A percentile compares a stretch with the other conserved stretches of the same genome.
Evolutionary conservation across 306 rosid genomes (phyloP).

Genomic region (Trifolium pratense): DNA sequence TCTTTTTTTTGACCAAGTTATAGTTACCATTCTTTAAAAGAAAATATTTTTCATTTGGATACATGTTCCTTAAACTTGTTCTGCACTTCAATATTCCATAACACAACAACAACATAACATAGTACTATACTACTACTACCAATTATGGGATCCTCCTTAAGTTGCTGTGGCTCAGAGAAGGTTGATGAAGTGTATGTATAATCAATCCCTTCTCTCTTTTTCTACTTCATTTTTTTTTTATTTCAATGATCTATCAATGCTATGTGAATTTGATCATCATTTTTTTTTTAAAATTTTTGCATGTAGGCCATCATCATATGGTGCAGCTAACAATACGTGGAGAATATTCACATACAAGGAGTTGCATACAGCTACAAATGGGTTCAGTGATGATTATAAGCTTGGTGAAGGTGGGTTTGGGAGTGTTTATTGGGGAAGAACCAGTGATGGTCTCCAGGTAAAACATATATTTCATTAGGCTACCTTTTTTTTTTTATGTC

Average conservation of each 20-base stretch:
- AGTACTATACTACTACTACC: not conserved
- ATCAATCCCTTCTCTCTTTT: not conserved
- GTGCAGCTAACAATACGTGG: conserved; percentile 63
- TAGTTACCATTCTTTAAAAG: conserved; percentile 41
- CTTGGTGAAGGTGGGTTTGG: conserved; percentile 97
- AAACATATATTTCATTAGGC: not conserved
- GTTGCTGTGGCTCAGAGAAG: conserved; percentile 70
- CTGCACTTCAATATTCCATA: conserved; percentile 11
- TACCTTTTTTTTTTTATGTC: not conserved
- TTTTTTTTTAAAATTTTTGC: not conserved
- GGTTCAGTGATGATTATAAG: conserved; percentile 73
- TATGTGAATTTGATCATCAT: not conserved
- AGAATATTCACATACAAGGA: conserved; percentile 86
- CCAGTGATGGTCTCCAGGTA: conserved; percentile 78
- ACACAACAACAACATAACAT: conserved; percentile 6
- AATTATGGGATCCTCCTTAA: conserved; percentile 70
- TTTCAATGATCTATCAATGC: too few species aligned
- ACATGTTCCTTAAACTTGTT: conserved; percentile 33
- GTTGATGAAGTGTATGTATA: conserved; percentile 66
- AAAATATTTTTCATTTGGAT: conserved; percentile 27
- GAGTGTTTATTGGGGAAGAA: conserved; percentile 85
- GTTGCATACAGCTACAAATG: conserved; percentile 79
- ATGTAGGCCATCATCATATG: conserved; percentile 52
- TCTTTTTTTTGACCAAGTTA: conserved; percentile 17
- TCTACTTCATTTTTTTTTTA: conserved; percentile 7